Conservation (phyloP, 2,329 filamentous ascomycete genomes). For the Drechslerella stenobrocha region DNA sequence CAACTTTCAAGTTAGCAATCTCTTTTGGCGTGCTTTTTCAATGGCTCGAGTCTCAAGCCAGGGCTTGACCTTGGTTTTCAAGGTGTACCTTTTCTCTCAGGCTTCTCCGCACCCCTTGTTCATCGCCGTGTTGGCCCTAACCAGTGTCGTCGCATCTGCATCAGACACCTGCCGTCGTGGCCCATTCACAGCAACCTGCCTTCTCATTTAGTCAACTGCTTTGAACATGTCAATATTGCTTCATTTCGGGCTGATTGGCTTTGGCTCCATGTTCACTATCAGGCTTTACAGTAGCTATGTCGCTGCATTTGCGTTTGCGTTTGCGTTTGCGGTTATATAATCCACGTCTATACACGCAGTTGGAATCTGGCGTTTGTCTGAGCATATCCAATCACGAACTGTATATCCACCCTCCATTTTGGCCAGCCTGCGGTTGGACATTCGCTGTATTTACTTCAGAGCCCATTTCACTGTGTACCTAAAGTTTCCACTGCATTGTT, state of each 20-base stretch:
- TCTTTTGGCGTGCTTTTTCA: constrained; percentile 7
- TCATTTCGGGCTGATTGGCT: constrained; percentile 10
- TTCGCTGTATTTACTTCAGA: neutral
- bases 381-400: neutral
- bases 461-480: neutral
- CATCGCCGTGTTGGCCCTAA: constrained; percentile 28
- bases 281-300: constrained; percentile 18
- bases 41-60: constrained; percentile 31
- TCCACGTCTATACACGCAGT: neutral
- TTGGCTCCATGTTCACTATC: constrained; percentile 6
- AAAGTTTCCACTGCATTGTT: neutral
- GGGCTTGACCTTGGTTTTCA: constrained; percentile 16
- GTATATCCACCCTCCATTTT: neutral
- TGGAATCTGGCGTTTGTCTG: neutral
- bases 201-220: constrained; percentile 47
- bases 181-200: constrained; percentile 28
- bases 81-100: constrained; percentile 27
- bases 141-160: constrained; percentile 42
- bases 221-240: constrained; percentile 14
- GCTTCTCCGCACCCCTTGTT: constrained; percentile 29
- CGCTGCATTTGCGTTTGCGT: neutral
- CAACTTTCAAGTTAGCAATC: constrained; percentile 23
- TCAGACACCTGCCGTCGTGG: constrained; percentile 40
- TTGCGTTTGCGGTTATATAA: neutral
- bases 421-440: neutral